Evolutionary conservation across 768 basidiomycete genomes (phyloP).

Genomic region (Termitomyces sp.): DNA sequence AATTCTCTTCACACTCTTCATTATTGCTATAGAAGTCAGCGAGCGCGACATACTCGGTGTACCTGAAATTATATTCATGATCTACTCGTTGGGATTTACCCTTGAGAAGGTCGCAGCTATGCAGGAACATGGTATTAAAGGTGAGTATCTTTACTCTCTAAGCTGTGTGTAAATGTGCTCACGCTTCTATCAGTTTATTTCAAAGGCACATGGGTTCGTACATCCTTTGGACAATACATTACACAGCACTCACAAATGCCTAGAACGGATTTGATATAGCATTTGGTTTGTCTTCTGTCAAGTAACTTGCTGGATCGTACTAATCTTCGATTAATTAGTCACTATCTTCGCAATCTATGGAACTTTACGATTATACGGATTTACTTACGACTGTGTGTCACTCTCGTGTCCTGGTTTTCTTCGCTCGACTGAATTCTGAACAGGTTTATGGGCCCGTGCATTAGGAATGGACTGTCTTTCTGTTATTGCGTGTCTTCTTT

Average conservation of each 20-base stretch:
- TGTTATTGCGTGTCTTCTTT: slow-evolving; percentile 85
- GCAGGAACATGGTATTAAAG: slow-evolving; percentile 93
- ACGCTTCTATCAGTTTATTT: slow-evolving; percentile 57
- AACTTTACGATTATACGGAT: slow-evolving; percentile 72
- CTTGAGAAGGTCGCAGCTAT: slow-evolving; percentile 92
- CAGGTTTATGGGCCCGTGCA: slow-evolving; percentile 63
- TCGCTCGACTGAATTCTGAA: not conserved
- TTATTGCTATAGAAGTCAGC: slow-evolving; percentile 76
- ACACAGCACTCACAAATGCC: not conserved
- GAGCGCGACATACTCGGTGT: slow-evolving; percentile 58
- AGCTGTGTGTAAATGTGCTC: not conserved
- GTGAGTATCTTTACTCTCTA: slow-evolving; percentile 30
- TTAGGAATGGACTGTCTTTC: slow-evolving; percentile 83
- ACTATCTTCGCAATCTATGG: slow-evolving; percentile 77
- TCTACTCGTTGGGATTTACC: slow-evolving; percentile 77
- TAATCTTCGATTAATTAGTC: slow-evolving; percentile 38
- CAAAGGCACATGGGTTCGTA: slow-evolving; percentile 76
- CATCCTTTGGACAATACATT: not conserved
- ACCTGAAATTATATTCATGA: slow-evolving; percentile 74
- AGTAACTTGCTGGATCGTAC: no score
- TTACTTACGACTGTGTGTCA: slow-evolving; percentile 59
- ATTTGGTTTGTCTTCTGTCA: slow-evolving; percentile 53
- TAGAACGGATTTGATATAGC: slow-evolving; percentile 93
- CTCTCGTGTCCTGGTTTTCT: not conserved
- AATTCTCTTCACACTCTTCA: slow-evolving; percentile 73